Base-by-base conservation (phyloP, 768 basidiomycete genomes). In the Clavulina sp. region DNA sequence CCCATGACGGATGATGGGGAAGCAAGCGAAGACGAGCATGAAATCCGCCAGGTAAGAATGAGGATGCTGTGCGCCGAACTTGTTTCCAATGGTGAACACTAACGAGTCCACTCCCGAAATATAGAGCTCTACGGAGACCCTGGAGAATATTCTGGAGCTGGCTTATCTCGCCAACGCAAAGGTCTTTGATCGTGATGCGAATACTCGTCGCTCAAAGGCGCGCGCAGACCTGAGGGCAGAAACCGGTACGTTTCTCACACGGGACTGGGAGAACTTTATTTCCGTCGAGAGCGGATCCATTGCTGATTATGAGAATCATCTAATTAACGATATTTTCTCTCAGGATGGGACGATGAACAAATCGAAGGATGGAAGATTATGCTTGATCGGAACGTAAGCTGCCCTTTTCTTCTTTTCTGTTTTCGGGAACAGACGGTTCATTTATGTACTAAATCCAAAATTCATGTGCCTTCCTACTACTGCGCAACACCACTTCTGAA, bases 311-410 rank as follows among this genome's bases (percentile, higher is more conserved):
- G n/a, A n/a, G n/a, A n/a, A n/a, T n/a, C 51, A 34, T 28, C 32
- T 33, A 4, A 6, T 19, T 51, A 6, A 50, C 21, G 13, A 9
- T 48, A 16, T 52, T 21, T 30, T 2, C 28, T 16, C 9, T 29
- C 50, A 81, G 81, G 81, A 7, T 84, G 81, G 78, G 68, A 62
- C 6, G 78, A 95, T 59, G 82, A 82, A 57, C 89, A 93, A 60
- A 78, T 95, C 26, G 89, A 95, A 63, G 91, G 89, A 0, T 95
- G 89, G 89, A 74, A 66, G 52, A 78, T 84, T 51, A 87, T 93
- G 81, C 63, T 95, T 53, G 92, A 96, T 52, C 68, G 81, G 57
- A 81, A 92, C 60, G 91, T 93, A 59, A 55, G 83, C 69, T 1
- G 23, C 56, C 1, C 51, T 50, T 31, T 4, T 55, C 18, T n/a